Base-by-base conservation (phyloP, 2,329 filamentous ascomycete species). In the Alternaria sp. region DNA sequence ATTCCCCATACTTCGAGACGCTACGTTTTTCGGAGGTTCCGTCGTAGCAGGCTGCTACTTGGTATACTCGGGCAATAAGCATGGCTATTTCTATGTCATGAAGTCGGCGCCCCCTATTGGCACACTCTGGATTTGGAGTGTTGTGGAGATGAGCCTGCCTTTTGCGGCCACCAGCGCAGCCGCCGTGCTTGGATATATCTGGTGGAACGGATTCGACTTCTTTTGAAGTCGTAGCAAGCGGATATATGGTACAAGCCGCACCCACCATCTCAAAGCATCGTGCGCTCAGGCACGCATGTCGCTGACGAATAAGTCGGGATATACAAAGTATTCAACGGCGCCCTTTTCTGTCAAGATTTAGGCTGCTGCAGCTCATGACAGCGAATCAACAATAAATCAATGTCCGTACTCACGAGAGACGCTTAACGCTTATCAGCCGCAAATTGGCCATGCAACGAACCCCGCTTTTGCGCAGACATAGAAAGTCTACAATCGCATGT, bases 81-180 rank as follows among this genome's bases (percentile, higher is more conserved):
- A 89, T 66, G 88, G 90, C 5, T 98, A 97, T 72, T 88, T 96
- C 68, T 91, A 91, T 7, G 89, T 96, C 20, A 94, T 98, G 92
- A 96, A 97, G 81, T 89, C 88, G 64, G 91, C 93, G 0, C 95
- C 95, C n/a, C 89, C 93, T 5, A 78, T 97, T 14, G 95, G 93
- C 0, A 94, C 92, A 41, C 78, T 98, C 18, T 98, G 94, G 94
- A 86, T 98, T 5, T 98, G 94, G 93, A 88, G 91, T 32, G 89
- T 98, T 22, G 85, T 98, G 47, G 95, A 99, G 81, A 85, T 97
- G 80, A 86, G 92, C 56, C 81, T 96, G 41, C 72, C 83, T 0
- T 88, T 86, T 71, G 91, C 91, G 0, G 80, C 89, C 24, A 71
- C 81, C n/a, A 87, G 84, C 44, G 78, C 86, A 22, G 56, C 81